A percentile compares a stretch with the other conserved stretches of the same genome.
Evolutionary conservation across 2,329 filamentous ascomycete species (phyloP).

Genomic region (Raffaelea arxii): DNA sequence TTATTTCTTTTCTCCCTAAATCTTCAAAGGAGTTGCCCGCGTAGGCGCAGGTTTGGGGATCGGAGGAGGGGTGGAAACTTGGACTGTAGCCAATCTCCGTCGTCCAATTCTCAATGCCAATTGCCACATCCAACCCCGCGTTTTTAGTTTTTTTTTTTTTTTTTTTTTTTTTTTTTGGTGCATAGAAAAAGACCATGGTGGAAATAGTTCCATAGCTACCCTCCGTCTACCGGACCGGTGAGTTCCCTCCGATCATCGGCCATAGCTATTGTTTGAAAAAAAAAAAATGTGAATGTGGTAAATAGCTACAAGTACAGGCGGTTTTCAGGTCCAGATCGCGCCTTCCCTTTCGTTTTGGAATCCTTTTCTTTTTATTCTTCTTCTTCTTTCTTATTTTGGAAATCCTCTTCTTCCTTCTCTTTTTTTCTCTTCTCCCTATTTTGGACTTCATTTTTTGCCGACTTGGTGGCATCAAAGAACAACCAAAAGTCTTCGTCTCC

Average conservation of each 20-base stretch:
- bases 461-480: neutral
- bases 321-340: neutral
- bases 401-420: neutral
- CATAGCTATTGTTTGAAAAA: neutral
- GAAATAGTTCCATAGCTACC: neutral
- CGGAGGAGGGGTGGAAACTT: neutral
- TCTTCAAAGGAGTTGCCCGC: neutral
- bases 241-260: constrained; percentile 11
- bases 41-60: no score
- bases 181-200: neutral
- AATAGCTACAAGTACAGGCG: no score
- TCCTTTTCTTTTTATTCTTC: constrained; percentile 1
- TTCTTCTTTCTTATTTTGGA: constrained; percentile 3
- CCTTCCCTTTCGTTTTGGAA: neutral
- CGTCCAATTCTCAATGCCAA: constrained; percentile 9
- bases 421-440: constrained; percentile 2
- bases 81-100: constrained; percentile 9
- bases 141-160: constrained; percentile 7
- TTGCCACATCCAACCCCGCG: constrained; percentile 10
- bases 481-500: neutral
- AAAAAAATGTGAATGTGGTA: neutral
- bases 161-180: neutral
- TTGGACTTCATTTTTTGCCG: neutral
- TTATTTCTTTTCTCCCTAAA: neutral
- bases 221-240: constrained; percentile 9